A percentile compares a stretch with the other conserved stretches of the same genome.
phyloP scores from a whole-genome alignment of 1,284 basidiomycete genomes.

The Malassezia brasiliensis region DNA sequence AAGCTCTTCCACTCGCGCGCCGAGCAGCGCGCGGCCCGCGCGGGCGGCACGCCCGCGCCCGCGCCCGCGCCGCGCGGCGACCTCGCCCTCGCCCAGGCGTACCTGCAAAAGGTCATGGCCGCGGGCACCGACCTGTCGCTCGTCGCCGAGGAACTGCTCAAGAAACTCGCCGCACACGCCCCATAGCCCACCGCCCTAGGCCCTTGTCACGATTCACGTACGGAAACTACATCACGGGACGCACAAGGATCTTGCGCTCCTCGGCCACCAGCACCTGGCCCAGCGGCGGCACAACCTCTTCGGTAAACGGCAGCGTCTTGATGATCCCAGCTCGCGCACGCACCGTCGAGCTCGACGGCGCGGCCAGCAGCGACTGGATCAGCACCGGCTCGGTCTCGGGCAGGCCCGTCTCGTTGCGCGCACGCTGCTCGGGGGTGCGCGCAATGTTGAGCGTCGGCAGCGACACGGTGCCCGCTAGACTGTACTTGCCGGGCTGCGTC shows the following conservation, averaged over 20 bases:
- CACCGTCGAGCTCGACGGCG: constrained; percentile 14
- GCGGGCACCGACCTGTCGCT: constrained; percentile 39
- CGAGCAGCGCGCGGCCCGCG: constrained; percentile 9
- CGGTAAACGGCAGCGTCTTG: constrained; percentile 8
- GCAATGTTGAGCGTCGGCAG: constrained; percentile 24
- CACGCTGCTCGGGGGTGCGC: constrained; percentile 21
- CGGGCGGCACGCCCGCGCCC: not conserved
- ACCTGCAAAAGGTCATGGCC: constrained; percentile 40
- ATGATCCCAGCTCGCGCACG: constrained; percentile 18
- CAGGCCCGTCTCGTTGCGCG: constrained; percentile 21
- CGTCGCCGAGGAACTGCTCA: constrained; percentile 40
- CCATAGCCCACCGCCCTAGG: not conserved
- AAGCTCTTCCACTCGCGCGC: constrained; percentile 7
- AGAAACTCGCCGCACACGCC: constrained; percentile 21
- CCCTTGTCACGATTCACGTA: not conserved
- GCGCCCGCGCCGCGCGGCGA: constrained; percentile 22
- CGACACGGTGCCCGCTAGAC: constrained; percentile 12
- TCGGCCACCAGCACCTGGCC: constrained; percentile 17
- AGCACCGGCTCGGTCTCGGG: constrained; percentile 20
- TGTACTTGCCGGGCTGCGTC: constrained; percentile 19
- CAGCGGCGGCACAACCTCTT: constrained; percentile 8
- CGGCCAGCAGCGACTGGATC: constrained; percentile 16
- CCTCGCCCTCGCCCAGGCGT: constrained; percentile 36
- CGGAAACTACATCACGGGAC: constrained; percentile 13
- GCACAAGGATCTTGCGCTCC: constrained; percentile 18